A percentile compares a stretch with the other conserved stretches of the same genome.
These are phyloP conservation scores for Pelargonium nanum DNA, from an alignment of 345 rosid species.

Conservation along the genomic window DNA sequence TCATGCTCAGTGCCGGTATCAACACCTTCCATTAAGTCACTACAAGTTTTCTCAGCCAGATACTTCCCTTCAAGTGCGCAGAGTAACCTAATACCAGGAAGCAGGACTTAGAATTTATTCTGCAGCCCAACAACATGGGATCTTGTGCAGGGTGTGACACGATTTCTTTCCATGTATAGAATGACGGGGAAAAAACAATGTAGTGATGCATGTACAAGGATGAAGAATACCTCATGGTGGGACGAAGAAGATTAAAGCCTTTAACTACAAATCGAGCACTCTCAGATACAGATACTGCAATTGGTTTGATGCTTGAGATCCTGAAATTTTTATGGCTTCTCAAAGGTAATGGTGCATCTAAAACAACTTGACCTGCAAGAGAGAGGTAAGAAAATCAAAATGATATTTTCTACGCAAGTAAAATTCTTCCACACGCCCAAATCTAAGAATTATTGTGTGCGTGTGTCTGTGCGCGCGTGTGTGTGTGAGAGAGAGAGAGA, in stretches of 20 bases:
- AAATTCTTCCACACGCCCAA: constrained; percentile 3
- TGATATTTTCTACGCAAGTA: background rate
- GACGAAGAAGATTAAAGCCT: constrained; percentile 42
- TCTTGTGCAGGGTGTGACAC: too few species aligned
- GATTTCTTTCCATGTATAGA: too few species aligned
- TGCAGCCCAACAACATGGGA: background rate
- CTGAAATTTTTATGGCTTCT: constrained; percentile 33
- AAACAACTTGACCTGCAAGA: constrained; percentile 51
- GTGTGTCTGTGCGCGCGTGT: too few species aligned
- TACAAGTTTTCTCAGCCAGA: constrained; percentile 30
- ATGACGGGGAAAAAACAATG: background rate
- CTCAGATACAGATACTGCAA: constrained; percentile 43
- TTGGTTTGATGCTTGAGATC: constrained; percentile 49
- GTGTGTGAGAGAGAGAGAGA: background rate
- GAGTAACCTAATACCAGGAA: constrained; percentile 35
- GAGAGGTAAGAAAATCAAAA: constrained; percentile 12
- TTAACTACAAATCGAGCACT: constrained; percentile 37
- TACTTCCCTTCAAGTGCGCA: constrained; percentile 56
- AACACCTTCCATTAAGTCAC: constrained; percentile 24
- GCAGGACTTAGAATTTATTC: constrained; percentile 5
- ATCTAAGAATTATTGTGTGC: constrained; percentile 1
- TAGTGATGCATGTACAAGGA: constrained; percentile 1
- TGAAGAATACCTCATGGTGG: constrained; percentile 34
- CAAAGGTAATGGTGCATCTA: constrained; percentile 35
- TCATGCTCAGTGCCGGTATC: constrained; percentile 22